phyloP scores from a whole-genome alignment of 148 eudicot species.

The Rhododendron molle region DNA sequence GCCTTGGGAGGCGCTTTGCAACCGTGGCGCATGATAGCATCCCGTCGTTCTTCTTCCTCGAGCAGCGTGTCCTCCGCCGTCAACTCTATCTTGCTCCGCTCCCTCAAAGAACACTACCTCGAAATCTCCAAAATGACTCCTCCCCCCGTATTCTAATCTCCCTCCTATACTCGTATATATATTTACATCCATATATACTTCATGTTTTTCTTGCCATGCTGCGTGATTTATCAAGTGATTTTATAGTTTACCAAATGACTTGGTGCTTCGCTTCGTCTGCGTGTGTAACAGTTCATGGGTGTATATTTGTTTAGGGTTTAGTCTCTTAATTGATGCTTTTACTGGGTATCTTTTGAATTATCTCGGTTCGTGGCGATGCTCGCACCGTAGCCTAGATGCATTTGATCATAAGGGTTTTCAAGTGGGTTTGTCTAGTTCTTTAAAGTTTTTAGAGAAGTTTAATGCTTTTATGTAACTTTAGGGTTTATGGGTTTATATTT shows the following conservation, averaged over 20 bases:
- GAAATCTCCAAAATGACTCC: slow-evolving; percentile 77
- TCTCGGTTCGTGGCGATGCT: no score
- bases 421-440: no score
- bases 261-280: not conserved
- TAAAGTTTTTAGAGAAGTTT: no score
- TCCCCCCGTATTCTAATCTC: slow-evolving; percentile 31
- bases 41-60: slow-evolving; percentile 13
- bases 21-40: slow-evolving; percentile 31
- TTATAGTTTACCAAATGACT: not conserved
- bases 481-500: no score
- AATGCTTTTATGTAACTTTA: no score
- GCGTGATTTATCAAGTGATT: not conserved
- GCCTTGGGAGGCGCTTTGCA: slow-evolving; percentile 16
- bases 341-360: not conserved
- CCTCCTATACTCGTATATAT: not conserved
- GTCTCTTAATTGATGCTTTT: not conserved
- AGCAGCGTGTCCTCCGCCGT: slow-evolving; percentile 44
- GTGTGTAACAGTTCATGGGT: not conserved
- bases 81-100: slow-evolving; percentile 58
- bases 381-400: no score
- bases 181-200: not conserved
- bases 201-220: not conserved
- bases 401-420: no score
- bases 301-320: not conserved
- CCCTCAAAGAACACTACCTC: slow-evolving; percentile 74